Evolutionary conservation across 2,329 filamentous ascomycete genomes (phyloP).

Genomic region (Colletotrichum plurivorum): DNA sequence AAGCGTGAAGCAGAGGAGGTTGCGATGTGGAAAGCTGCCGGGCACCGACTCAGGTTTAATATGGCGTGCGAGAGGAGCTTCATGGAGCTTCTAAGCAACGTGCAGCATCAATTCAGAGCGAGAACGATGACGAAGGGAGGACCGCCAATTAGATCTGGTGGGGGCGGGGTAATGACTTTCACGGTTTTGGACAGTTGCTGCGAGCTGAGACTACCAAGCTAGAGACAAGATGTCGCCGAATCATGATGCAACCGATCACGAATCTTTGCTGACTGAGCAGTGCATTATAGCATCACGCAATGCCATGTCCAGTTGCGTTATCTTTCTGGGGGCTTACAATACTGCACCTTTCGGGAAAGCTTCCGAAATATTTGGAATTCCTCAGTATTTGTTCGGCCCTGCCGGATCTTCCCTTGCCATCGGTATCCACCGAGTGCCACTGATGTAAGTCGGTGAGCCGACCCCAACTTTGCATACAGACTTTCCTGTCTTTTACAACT

Average conservation of each 20-base stretch:
- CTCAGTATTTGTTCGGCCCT: background rate
- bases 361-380: conserved; percentile 18
- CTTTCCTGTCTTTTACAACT: no score
- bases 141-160: conserved; percentile 27
- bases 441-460: background rate
- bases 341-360: no score
- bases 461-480: no score
- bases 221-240: background rate
- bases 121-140: conserved; percentile 18
- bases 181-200: background rate
- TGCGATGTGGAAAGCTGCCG: conserved; percentile 2
- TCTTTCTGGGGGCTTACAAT: background rate
- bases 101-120: conserved; percentile 7
- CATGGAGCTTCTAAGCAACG: conserved; percentile 25
- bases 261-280: conserved; percentile 32
- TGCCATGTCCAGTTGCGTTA: background rate
- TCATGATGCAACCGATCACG: conserved; percentile 35
- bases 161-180: conserved; percentile 33
- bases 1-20: background rate
- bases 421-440: background rate
- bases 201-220: background rate
- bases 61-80: conserved; percentile 29
- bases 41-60: conserved; percentile 33
- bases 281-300: conserved; percentile 18
- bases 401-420: background rate